These are phyloP conservation scores for Bondarzewia mesenterica DNA, from an alignment of 1,284 basidiomycete species.

Conservation along the genomic window DNA sequence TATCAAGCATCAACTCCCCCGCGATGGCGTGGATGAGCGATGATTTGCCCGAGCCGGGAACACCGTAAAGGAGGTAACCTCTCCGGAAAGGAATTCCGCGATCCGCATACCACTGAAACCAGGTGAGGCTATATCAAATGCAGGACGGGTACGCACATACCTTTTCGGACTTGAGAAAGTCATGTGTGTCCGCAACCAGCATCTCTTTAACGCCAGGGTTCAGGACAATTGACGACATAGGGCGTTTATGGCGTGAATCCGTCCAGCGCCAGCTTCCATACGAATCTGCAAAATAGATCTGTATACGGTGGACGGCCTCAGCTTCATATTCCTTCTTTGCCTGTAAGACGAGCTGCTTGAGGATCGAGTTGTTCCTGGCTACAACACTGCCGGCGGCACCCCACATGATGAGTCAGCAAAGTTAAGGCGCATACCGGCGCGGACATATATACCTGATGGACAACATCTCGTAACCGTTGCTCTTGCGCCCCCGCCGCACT, in stretches of 20 bases:
- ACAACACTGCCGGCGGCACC: conserved; percentile 45
- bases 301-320: conserved; percentile 72
- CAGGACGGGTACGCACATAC: conserved; percentile 23
- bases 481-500: conserved; percentile 58
- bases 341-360: conserved; percentile 79
- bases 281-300: conserved; percentile 81
- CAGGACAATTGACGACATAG: conserved; percentile 71
- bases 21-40: conserved; percentile 81
- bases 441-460: conserved; percentile 50
- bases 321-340: conserved; percentile 83
- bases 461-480: conserved; percentile 61
- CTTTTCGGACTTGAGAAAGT: conserved; percentile 76
- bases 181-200: conserved; percentile 69
- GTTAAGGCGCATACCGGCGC: conserved; percentile 1
- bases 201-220: conserved; percentile 81
- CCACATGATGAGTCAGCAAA: conserved; percentile 6
- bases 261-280: conserved; percentile 81
- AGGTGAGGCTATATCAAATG: not conserved
- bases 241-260: conserved; percentile 73
- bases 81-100: conserved; percentile 73
- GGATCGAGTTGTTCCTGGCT: conserved; percentile 68
- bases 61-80: conserved; percentile 79
- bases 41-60: conserved; percentile 76
- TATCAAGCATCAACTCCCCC: conserved; percentile 72
- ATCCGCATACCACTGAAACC: conserved; percentile 37